These are phyloP conservation scores for Mycena albidolilacea DNA, from an alignment of 768 basidiomycete species.

Conservation along the genomic window DNA sequence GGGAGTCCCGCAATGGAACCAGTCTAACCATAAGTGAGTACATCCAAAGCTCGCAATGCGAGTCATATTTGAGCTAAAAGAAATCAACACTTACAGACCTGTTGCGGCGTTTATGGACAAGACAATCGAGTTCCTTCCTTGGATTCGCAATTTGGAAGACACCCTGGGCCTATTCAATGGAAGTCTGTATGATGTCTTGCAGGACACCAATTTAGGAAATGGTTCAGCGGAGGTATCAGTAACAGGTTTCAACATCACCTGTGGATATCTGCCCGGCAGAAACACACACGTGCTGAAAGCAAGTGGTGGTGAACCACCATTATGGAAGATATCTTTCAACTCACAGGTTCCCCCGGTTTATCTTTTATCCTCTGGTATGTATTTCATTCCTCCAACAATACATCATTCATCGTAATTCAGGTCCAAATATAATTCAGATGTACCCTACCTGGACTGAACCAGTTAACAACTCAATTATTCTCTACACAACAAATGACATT, in stretches of 20 bases:
- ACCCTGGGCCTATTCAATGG: conserved; percentile 12
- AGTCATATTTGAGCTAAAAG: conserved; percentile 1
- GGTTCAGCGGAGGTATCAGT: background rate
- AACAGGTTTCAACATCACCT: conserved; percentile 12
- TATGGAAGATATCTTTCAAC: background rate
- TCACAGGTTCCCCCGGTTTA: background rate
- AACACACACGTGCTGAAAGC: background rate
- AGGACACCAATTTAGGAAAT: background rate
- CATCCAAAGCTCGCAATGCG: background rate
- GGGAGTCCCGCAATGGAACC: conserved; percentile 4
- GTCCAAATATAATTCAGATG: background rate
- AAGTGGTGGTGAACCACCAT: background rate
- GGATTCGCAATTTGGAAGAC: background rate
- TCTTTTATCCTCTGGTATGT: background rate
- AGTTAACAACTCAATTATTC: conserved; percentile 4
- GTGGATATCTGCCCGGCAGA: background rate
- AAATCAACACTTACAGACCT: background rate
- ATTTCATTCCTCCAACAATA: background rate
- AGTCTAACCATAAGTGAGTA: conserved; percentile 2
- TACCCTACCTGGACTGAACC: background rate
- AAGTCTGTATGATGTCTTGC: conserved; percentile 10
- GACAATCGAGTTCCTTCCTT: background rate
- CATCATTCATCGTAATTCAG: background rate
- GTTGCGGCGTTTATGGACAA: background rate
- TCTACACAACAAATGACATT: conserved; percentile 2